A percentile compares a stretch with the other conserved stretches of the same genome.
Evolutionary conservation across 352 stramenopile species (phyloP).

Genomic region (Phytophthora pseudosyringae): DNA sequence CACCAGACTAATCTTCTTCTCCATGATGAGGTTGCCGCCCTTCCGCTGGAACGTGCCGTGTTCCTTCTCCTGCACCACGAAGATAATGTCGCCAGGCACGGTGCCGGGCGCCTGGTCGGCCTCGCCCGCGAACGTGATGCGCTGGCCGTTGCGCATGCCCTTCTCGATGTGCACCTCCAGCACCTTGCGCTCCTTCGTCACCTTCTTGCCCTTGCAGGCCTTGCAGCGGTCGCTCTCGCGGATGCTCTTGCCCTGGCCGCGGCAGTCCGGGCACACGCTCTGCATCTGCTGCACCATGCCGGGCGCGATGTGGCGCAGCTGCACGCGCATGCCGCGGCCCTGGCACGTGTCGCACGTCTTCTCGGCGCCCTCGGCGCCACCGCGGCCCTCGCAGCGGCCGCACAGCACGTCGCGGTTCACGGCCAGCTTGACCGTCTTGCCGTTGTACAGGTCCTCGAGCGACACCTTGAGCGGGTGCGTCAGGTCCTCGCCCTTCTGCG

Average conservation of each 20-base stretch:
- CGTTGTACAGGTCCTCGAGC: slow-evolving; percentile 99
- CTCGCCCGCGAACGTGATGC: slow-evolving; percentile 97
- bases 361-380: slow-evolving; percentile 93
- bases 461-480: slow-evolving; percentile 96
- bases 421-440: slow-evolving; percentile 98
- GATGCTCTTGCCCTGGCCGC: slow-evolving; percentile 94
- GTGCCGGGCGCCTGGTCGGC: slow-evolving; percentile 95
- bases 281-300: slow-evolving; percentile 99
- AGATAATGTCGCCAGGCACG: slow-evolving; percentile 95
- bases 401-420: slow-evolving; percentile 96
- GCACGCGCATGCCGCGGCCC: slow-evolving; percentile 94
- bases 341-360: slow-evolving; percentile 95
- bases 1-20: slow-evolving; percentile 95
- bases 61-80: slow-evolving; percentile 98
- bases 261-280: slow-evolving; percentile 93
- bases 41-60: slow-evolving; percentile 96
- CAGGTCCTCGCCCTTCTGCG: slow-evolving; percentile 96
- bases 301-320: slow-evolving; percentile 96
- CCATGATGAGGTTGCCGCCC: slow-evolving; percentile 96
- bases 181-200: slow-evolving; percentile 97
- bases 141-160: slow-evolving; percentile 97
- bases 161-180: slow-evolving; percentile 99
- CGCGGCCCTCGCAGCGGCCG: slow-evolving; percentile 83
- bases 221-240: slow-evolving; percentile 95
- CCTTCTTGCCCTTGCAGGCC: slow-evolving; percentile 93